Conservation (phyloP, 225 moss, liverwort and hornwort species). For the Marchantia paleacea region DNA sequence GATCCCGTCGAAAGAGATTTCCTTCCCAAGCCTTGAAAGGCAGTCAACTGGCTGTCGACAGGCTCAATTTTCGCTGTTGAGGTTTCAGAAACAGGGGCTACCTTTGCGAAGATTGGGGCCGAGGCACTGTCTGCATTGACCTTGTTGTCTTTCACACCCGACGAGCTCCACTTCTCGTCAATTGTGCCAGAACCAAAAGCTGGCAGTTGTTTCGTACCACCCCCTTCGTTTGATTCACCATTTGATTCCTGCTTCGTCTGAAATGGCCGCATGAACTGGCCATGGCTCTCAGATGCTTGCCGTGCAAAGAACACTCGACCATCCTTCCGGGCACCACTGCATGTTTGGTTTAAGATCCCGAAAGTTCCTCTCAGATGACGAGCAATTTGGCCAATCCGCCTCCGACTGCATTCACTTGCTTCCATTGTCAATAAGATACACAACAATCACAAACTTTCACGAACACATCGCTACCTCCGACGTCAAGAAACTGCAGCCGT, state of each 20-base stretch:
- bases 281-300: slow-evolving; percentile 38
- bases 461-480: background rate
- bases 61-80: slow-evolving; percentile 33
- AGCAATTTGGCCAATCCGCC: slow-evolving; percentile 29
- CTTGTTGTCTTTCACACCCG: slow-evolving; percentile 20
- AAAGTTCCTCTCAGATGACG: slow-evolving; percentile 24
- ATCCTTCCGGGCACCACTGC: slow-evolving; percentile 23
- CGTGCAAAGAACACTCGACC: slow-evolving; percentile 35
- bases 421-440: slow-evolving; percentile 18
- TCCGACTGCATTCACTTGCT: slow-evolving; percentile 18
- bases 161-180: slow-evolving; percentile 28
- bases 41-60: slow-evolving; percentile 37
- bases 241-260: slow-evolving; percentile 34
- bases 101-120: slow-evolving; percentile 30
- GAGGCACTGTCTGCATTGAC: slow-evolving; percentile 46
- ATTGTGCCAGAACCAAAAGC: slow-evolving; percentile 29
- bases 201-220: slow-evolving; percentile 18
- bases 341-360: slow-evolving; percentile 11
- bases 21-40: slow-evolving; percentile 8
- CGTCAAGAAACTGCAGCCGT: background rate
- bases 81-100: slow-evolving; percentile 64
- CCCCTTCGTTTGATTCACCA: slow-evolving; percentile 35
- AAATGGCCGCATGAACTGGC: slow-evolving; percentile 42
- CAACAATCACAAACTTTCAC: background rate
- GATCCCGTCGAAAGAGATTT: background rate